These are phyloP conservation scores for Westerdykella aurantiaca DNA, from an alignment of 2,329 filamentous ascomycete genomes.

Conservation along the genomic window DNA sequence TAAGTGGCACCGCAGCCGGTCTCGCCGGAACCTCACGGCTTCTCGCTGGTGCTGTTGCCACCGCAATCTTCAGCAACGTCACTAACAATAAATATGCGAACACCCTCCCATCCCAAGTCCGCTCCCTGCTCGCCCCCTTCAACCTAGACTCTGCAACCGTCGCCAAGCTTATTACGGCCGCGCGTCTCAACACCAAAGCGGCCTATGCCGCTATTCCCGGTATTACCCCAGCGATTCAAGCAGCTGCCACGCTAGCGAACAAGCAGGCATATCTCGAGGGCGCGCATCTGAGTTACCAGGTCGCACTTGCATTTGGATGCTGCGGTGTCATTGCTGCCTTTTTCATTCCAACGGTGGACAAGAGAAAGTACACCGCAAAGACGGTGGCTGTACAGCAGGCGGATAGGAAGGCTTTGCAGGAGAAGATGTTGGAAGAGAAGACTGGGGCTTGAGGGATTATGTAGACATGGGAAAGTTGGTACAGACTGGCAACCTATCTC, in stretches of 20 bases:
- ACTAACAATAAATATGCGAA: slow-evolving; percentile 25
- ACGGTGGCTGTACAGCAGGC: slow-evolving; percentile 23
- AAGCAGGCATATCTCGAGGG: slow-evolving; percentile 26
- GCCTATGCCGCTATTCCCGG: slow-evolving; percentile 24
- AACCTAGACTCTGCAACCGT: slow-evolving; percentile 12
- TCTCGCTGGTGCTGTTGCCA: slow-evolving; percentile 24
- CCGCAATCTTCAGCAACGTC: slow-evolving; percentile 24
- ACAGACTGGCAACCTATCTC: too few relatives aligned
- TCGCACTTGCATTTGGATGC: slow-evolving; percentile 28
- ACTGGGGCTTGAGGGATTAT: too few relatives aligned
- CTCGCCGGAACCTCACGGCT: slow-evolving; percentile 25
- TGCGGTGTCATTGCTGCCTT: slow-evolving; percentile 22
- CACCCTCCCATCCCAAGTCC: slow-evolving; percentile 11
- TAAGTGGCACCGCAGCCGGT: slow-evolving; percentile 22
- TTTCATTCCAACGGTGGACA: slow-evolving; percentile 23
- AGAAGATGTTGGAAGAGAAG: slow-evolving; percentile 11
- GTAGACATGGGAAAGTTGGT: too few relatives aligned
- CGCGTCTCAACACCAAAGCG: slow-evolving; percentile 18
- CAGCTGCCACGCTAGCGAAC: slow-evolving; percentile 21
- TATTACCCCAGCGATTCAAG: slow-evolving; percentile 22
- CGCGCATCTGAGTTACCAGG: slow-evolving; percentile 24
- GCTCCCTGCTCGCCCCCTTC: slow-evolving; percentile 13
- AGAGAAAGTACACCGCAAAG: slow-evolving; percentile 23
- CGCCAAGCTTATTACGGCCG: slow-evolving; percentile 16
- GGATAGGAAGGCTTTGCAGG: slow-evolving; percentile 18